Conservation (phyloP, 257 asterid genomes). For the Voacanga thouarsii region DNA sequence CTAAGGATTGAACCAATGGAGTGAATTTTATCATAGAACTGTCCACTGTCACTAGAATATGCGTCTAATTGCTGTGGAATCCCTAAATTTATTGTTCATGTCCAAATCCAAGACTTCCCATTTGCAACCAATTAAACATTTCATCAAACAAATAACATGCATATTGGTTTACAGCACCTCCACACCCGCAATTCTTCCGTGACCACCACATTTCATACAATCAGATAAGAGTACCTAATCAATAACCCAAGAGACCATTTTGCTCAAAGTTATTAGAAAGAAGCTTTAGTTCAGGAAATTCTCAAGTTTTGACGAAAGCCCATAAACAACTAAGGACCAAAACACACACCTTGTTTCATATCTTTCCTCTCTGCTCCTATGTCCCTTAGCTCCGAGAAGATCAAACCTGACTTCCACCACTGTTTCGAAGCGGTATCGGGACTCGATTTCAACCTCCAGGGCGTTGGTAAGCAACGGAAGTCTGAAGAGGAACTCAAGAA, state of each 20-base stretch:
- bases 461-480: too few relatives aligned
- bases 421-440: background rate
- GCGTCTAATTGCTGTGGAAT: background rate
- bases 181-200: background rate
- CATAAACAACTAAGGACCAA: background rate
- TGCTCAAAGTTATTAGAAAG: background rate
- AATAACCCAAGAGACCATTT: background rate
- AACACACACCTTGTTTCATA: conserved; percentile 1
- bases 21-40: background rate
- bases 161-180: background rate
- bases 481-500: background rate
- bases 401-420: background rate
- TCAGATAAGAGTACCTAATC: background rate
- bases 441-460: background rate
- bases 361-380: background rate
- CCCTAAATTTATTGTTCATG: background rate
- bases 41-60: background rate
- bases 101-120: background rate
- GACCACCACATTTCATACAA: background rate
- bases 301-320: background rate
- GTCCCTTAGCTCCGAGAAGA: background rate
- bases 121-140: background rate
- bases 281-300: background rate
- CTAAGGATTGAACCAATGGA: background rate
- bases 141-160: conserved; percentile 11